Evolutionary conservation across 225 moss, liverwort and hornwort species (phyloP), one percentile per base, ranked within the genome.

Genomic region (Physcomitrellopsis africana): DNA sequence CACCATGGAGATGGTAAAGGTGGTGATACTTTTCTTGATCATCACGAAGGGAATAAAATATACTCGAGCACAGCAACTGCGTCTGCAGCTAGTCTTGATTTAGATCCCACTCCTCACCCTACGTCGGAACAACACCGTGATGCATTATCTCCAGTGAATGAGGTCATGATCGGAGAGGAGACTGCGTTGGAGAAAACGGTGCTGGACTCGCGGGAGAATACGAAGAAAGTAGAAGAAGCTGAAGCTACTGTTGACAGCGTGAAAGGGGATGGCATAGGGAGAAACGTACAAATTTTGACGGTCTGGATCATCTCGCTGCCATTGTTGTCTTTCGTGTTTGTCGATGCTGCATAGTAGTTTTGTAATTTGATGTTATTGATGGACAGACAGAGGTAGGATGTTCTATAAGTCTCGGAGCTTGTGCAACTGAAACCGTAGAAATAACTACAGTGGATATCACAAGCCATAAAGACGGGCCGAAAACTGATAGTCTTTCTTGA

Each of bases 181-280:
- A 95, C 99, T 41, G 62, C 81, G 45, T 70, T 95, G 86, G 93
- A 99, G 70, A 95, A 85, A 80, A 51, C 84, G 11, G 79, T 99
- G n/a, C 57, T 81, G 81, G 86, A 95, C 9, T 94, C 99, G 0
- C 81, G 89, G 74, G 89, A 88, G 60, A 92, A 86, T 22, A 88
- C 86, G 10, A 92, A 84, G 85, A 92, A 84, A 75, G 88, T 88
- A 72, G 93, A 90, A 63, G 41, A 76, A 57, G 99, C 99, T 14
- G 87, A 89, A 68, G 85, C 95, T 17, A 90, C 87, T 29, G 92
- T 99, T 45, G 99, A 99, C 70, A 89, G 87, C 18, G 92, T 93
- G 69, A 95, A 92, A 82, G 86, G 93, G 60, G 95, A 99, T 7
- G 95, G 99, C 15, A 99, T 99, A 70, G 99, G 93, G 9, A 92